Conservation (phyloP, 2,329 filamentous ascomycete genomes). For the Arthrobotrys megalospora region DNA sequence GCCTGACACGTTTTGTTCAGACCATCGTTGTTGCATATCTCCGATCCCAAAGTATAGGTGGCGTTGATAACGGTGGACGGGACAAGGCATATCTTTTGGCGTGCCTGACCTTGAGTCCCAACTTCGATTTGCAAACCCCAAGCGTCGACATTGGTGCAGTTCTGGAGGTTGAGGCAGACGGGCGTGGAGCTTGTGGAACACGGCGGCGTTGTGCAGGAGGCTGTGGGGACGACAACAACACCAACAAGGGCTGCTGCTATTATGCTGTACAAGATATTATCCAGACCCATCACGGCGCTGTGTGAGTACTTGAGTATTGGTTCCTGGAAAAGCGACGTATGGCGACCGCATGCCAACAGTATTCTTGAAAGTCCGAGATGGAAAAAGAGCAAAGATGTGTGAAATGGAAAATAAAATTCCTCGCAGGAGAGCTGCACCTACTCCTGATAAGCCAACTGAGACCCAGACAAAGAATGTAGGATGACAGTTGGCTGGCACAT, state of each 20-base stretch:
- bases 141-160: slow-evolving; percentile 58
- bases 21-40: slow-evolving; percentile 53
- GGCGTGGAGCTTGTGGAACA: slow-evolving; percentile 37
- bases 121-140: slow-evolving; percentile 54
- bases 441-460: slow-evolving; percentile 42
- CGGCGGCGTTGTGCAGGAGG: slow-evolving; percentile 20
- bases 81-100: slow-evolving; percentile 49
- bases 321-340: slow-evolving; percentile 22
- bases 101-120: slow-evolving; percentile 27
- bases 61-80: slow-evolving; percentile 57
- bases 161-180: slow-evolving; percentile 51
- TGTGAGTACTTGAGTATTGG: slow-evolving; percentile 2
- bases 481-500: slow-evolving; percentile 50
- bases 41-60: slow-evolving; percentile 45
- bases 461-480: slow-evolving; percentile 40
- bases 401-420: neutral
- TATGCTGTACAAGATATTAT: slow-evolving; percentile 19
- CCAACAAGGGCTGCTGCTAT: slow-evolving; percentile 31
- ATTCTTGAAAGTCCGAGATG: neutral
- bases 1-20: slow-evolving; percentile 51
- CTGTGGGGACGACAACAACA: slow-evolving; percentile 33
- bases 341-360: slow-evolving; percentile 50
- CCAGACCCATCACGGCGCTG: slow-evolving; percentile 27
- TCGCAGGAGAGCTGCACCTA: slow-evolving; percentile 27
- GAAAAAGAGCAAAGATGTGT: slow-evolving; percentile 26